Conservation (phyloP, 495 filamentous ascomycete species). For the Opeltia flavorubescens region DNA sequence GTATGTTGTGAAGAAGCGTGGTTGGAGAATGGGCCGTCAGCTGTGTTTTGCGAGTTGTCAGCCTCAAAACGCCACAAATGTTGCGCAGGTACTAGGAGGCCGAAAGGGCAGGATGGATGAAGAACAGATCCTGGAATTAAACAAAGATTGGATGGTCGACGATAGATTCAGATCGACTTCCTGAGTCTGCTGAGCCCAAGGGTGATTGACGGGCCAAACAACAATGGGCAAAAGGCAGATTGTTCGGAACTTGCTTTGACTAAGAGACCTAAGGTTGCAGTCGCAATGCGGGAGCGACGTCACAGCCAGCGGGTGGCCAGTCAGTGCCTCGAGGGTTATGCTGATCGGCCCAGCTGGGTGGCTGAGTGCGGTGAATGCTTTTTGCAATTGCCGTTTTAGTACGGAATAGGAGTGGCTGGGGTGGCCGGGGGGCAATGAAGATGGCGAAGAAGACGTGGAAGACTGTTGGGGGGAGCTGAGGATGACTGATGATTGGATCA, state of each 20-base stretch:
- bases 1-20: not conserved
- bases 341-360: not conserved
- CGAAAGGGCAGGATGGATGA: not conserved
- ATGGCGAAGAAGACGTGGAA: too few species aligned
- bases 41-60: not conserved
- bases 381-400: not conserved
- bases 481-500: not conserved
- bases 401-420: too few species aligned
- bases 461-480: not conserved
- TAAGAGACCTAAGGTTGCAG: not conserved
- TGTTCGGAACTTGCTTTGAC: not conserved
- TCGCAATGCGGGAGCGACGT: not conserved
- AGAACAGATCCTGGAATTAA: not conserved
- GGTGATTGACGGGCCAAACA: too few species aligned
- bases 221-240: too few species aligned
- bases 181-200: not conserved
- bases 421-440: too few species aligned
- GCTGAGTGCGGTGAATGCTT: not conserved
- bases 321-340: too few species aligned
- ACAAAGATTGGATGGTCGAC: too few species aligned
- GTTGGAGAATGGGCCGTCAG: not conserved
- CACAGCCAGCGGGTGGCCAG: not conserved
- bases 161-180: not conserved
- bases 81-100: not conserved
- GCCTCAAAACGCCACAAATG: constrained; percentile 2